Base-by-base conservation (phyloP, 306 rosid genomes). In the Vigna reflexopilosa region DNA sequence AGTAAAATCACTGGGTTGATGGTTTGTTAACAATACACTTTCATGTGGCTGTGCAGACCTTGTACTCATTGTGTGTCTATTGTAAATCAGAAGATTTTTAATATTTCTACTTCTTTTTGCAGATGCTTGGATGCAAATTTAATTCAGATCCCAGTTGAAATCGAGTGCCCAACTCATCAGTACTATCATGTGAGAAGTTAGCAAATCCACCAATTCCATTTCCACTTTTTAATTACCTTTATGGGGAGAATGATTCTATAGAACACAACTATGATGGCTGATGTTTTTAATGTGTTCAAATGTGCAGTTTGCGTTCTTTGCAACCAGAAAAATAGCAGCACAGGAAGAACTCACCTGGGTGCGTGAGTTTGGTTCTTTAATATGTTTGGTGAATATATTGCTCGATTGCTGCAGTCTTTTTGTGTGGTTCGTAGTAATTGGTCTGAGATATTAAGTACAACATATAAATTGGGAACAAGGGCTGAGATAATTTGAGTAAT, bases 281-380 rank as follows among this genome's bases (percentile, higher is more conserved):
- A 70, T 63, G 55, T 67, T 58, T 75, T 65, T 84, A 14, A 55
- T 44, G 36, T 77, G 62, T 58, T 69, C 17, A 70, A 81, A 73
- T 72, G 45, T 87, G 84, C 90, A 95, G 99, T 82, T 88, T 86
- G 99, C 98, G 77, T 90, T 95, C 78, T 93, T 95, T 88, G 84
- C 99, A 20, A 81, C 96, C 73, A 89, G 97, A 88, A 77, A 86
- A 68, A 81, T 95, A 40, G 84, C 84, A 62, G 96, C 99, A 8
- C 81, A 85, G 78, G 99, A 95, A 85, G 99, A 95, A 81, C 91
- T 95, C 66, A 95, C 93, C 63, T 93, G 98, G 99, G 99, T 95
- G 63, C 68, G 98, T 86, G 52, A 38, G 16, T 77, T 83, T 73
- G 75, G 54, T 70, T 71, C 50, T 71, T 71, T 70, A 66, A 58